Conservation (phyloP, 345 rosid species). For the Ceriops decandra region DNA sequence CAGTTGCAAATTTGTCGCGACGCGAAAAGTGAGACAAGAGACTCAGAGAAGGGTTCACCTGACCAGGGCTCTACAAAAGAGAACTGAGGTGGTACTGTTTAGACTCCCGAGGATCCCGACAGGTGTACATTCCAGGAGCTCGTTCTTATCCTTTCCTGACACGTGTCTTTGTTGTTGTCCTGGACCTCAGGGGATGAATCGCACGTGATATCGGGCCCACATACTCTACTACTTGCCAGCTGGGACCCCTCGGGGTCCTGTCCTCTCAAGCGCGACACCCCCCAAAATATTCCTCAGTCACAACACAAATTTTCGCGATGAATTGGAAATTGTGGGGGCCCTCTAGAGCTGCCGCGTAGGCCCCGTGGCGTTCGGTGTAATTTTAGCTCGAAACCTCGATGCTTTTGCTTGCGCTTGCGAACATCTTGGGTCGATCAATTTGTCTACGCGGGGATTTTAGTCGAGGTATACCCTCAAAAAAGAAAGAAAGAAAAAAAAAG, state of each 20-base stretch:
- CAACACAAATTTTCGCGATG: background rate
- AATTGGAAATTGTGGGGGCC: too few species aligned
- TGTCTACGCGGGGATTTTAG: too few species aligned
- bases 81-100: background rate
- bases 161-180: background rate
- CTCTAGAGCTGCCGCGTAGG: too few species aligned
- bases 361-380: too few species aligned
- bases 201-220: background rate
- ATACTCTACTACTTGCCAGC: background rate
- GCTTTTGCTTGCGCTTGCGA: too few species aligned
- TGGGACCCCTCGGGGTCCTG: background rate
- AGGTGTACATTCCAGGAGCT: background rate
- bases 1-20: slow-evolving; percentile 35
- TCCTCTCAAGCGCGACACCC: background rate
- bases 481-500: too few species aligned
- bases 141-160: background rate
- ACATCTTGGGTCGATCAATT: too few species aligned
- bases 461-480: too few species aligned
- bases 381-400: too few species aligned
- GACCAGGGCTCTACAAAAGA: slow-evolving; percentile 9
- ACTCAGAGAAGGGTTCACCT: slow-evolving; percentile 14
- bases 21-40: slow-evolving; percentile 3
- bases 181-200: background rate
- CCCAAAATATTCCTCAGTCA: background rate
- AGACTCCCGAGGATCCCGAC: background rate